Conservation (phyloP, 306 rosid species). For the Quercus gilva region DNA sequence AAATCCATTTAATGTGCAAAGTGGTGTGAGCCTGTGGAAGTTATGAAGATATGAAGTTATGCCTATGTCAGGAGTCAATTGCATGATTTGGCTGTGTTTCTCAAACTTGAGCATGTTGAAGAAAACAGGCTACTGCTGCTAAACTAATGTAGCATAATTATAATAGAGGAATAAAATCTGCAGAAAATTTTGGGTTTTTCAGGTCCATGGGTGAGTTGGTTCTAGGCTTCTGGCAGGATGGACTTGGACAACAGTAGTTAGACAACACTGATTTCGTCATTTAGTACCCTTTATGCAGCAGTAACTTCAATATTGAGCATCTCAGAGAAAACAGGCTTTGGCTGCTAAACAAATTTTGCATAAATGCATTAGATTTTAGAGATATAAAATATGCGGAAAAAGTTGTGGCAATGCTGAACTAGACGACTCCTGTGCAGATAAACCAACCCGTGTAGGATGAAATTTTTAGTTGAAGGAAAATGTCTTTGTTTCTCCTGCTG, state of each 20-base stretch:
- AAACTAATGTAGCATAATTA: not conserved
- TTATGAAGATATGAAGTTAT: not conserved
- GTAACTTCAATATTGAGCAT: not conserved
- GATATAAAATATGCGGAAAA: not conserved
- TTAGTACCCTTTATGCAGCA: too few relatives aligned
- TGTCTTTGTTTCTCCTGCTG: too few relatives aligned
- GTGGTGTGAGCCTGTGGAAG: not conserved
- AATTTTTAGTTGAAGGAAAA: too few relatives aligned
- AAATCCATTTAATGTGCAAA: too few relatives aligned
- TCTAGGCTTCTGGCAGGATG: too few relatives aligned
- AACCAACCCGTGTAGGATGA: too few relatives aligned
- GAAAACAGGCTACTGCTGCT: not conserved
- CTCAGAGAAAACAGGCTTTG: not conserved
- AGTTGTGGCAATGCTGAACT: not conserved
- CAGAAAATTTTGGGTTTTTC: not conserved
- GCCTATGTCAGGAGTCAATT: not conserved
- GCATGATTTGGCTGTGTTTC: not conserved
- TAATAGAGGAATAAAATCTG: not conserved
- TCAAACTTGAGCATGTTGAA: not conserved
- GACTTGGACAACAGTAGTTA: too few relatives aligned
- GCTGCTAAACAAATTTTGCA: not conserved
- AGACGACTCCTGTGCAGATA: too few relatives aligned
- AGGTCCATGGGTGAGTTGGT: too few relatives aligned
- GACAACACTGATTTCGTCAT: too few relatives aligned
- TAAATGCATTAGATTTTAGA: not conserved